These are phyloP conservation scores for Aspergillus brunneoviolaceus DNA, from an alignment of 2,329 filamentous ascomycete species.

Conservation along the genomic window DNA sequence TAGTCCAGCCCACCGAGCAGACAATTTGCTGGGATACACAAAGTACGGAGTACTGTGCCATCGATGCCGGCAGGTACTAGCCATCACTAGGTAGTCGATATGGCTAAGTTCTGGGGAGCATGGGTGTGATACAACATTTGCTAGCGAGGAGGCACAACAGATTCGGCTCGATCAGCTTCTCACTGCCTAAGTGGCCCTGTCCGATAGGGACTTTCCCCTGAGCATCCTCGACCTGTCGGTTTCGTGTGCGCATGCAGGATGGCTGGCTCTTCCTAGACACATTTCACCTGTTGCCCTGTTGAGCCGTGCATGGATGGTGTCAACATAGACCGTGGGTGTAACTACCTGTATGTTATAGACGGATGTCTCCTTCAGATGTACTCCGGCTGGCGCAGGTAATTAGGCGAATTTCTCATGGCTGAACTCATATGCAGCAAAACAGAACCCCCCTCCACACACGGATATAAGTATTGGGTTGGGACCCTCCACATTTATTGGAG, in stretches of 20 bases:
- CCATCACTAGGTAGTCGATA: not conserved
- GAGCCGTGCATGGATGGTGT: not conserved
- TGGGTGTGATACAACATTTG: conserved; percentile 11
- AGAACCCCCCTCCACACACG: not conserved
- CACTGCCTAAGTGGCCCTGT: not conserved
- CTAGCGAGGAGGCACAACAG: conserved; percentile 13
- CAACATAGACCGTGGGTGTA: not conserved
- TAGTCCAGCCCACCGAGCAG: not conserved
- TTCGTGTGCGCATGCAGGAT: not conserved
- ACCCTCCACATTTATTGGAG: not conserved
- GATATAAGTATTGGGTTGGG: not conserved
- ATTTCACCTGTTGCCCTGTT: not conserved
- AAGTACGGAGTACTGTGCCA: too few species aligned
- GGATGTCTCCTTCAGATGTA: not conserved
- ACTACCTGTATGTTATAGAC: not conserved
- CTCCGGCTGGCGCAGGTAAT: not conserved
- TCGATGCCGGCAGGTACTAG: not conserved
- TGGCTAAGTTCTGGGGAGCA: not conserved
- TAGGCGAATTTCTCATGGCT: not conserved
- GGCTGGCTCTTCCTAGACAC: not conserved
- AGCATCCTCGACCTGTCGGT: conserved; percentile 4
- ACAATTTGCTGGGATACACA: not conserved
- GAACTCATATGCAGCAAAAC: not conserved
- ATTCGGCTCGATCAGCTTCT: not conserved
- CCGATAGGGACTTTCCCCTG: conserved; percentile 4